Evolutionary conservation across 2,329 filamentous ascomycete genomes (phyloP).

Genomic region (Aspergillus alliaceus): DNA sequence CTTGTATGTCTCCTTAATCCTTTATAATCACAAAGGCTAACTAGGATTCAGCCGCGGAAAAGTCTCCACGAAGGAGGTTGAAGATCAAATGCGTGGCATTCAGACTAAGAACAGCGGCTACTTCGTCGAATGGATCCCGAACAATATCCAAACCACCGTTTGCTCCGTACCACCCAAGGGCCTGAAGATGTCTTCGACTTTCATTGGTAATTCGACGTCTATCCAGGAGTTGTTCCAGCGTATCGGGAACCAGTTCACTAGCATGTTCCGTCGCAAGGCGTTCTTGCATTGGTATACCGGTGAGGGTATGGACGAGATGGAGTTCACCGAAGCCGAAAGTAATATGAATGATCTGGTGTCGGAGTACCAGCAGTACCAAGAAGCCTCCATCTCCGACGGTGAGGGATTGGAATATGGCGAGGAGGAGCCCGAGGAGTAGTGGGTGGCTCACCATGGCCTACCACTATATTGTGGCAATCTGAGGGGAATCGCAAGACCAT

Average conservation of each 20-base stretch:
- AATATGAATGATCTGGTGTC: slow-evolving; percentile 99
- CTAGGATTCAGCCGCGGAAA: slow-evolving; percentile 73
- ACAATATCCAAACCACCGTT: slow-evolving; percentile 99
- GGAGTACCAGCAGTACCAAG: slow-evolving; percentile 99
- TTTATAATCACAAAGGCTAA: background rate
- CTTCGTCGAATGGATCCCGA: slow-evolving; percentile 99
- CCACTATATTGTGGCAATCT: background rate
- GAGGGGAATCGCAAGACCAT: background rate
- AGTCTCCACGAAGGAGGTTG: slow-evolving; percentile 99
- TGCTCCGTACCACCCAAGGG: slow-evolving; percentile 98
- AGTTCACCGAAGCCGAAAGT: slow-evolving; percentile 99
- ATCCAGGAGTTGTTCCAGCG: slow-evolving; percentile 99
- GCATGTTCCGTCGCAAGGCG: slow-evolving; percentile 99
- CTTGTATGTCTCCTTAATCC: slow-evolving; percentile 61
- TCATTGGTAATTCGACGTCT: slow-evolving; percentile 98
- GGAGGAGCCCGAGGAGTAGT: background rate
- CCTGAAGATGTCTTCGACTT: slow-evolving; percentile 98
- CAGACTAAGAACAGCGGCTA: slow-evolving; percentile 99
- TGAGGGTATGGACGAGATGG: slow-evolving; percentile 99
- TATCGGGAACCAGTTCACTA: slow-evolving; percentile 98
- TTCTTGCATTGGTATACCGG: slow-evolving; percentile 99
- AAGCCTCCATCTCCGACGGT: slow-evolving; percentile 93
- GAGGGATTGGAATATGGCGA: slow-evolving; percentile 78
- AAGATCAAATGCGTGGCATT: slow-evolving; percentile 99
- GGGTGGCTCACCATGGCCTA: background rate